These are phyloP conservation scores for Fusarium globosum DNA, from an alignment of 2,329 filamentous ascomycete genomes.

Conservation along the genomic window DNA sequence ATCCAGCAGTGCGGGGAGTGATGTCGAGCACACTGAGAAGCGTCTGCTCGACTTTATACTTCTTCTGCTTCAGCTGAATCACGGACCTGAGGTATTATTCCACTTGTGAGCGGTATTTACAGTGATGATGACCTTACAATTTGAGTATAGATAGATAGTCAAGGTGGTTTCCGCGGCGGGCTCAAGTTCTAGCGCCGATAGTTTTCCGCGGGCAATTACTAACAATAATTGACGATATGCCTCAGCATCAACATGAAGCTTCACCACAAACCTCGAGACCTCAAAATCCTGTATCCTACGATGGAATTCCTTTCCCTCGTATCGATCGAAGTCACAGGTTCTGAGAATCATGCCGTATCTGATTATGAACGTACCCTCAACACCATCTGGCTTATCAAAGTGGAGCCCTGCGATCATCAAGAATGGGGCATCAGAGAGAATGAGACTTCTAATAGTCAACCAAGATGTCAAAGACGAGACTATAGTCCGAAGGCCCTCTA, in stretches of 20 bases:
- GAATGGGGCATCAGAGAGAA: not conserved
- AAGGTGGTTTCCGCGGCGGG: not conserved
- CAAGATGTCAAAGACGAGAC: not conserved
- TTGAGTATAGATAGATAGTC: not conserved
- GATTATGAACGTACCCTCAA: not conserved
- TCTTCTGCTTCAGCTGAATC: not conserved
- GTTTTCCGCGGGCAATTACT: conserved; percentile 10
- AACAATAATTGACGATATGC: not conserved
- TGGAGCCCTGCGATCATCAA: not conserved
- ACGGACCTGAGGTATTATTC: not conserved
- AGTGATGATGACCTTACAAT: not conserved
- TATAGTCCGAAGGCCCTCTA: not conserved
- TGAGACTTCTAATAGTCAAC: not conserved
- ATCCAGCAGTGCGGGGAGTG: not conserved
- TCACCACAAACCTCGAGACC: not conserved
- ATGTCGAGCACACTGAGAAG: not conserved
- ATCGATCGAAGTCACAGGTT: not conserved
- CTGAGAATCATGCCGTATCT: not conserved
- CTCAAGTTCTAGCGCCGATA: conserved; percentile 4
- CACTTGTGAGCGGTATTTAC: not conserved
- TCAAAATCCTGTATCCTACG: not conserved
- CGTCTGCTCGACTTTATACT: not conserved
- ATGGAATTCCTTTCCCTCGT: no score
- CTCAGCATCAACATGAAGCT: not conserved
- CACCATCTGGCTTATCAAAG: not conserved